A percentile compares a stretch with the other conserved stretches of the same genome.
Evolutionary conservation across 2,329 filamentous ascomycete species (phyloP).

Genomic region (Nigrograna mackinnonii): DNA sequence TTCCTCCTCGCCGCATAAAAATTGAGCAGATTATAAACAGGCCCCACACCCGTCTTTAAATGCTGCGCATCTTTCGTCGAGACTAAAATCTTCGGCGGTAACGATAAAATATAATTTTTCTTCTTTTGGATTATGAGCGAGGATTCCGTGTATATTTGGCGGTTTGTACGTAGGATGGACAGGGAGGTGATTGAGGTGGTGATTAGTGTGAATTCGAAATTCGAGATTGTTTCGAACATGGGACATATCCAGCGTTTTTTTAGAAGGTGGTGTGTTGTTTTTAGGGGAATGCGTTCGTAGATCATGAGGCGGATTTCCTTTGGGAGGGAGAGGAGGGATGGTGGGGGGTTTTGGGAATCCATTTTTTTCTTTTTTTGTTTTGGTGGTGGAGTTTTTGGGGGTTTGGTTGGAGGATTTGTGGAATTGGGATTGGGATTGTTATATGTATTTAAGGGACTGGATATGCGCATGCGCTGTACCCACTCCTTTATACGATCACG

Average conservation of each 20-base stretch:
- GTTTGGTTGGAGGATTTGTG: too few relatives aligned
- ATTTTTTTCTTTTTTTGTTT: too few relatives aligned
- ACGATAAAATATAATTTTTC: neutral
- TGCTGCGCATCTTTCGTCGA: neutral
- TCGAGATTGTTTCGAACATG: neutral
- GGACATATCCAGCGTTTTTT: neutral
- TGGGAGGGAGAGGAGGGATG: slow-evolving; percentile 2
- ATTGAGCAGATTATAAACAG: neutral
- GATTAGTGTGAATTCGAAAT: neutral
- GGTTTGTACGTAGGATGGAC: slow-evolving; percentile 1
- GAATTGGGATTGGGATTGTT: too few relatives aligned
- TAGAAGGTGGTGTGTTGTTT: neutral
- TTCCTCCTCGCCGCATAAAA: neutral
- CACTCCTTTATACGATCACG: too few relatives aligned
- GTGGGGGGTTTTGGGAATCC: slow-evolving; percentile 33
- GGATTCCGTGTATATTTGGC: slow-evolving; percentile 1
- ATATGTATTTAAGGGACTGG: too few relatives aligned
- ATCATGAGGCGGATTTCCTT: slow-evolving; percentile 3
- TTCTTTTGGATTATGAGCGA: neutral
- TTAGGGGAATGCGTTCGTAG: slow-evolving; percentile 1
- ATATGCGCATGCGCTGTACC: too few relatives aligned
- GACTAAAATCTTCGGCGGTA: neutral
- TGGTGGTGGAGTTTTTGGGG: too few relatives aligned
- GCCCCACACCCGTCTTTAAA: neutral
- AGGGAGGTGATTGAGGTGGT: neutral